phyloP scores from a whole-genome alignment of 108 stramenopile genomes.

The Skeletonema menzelii region DNA sequence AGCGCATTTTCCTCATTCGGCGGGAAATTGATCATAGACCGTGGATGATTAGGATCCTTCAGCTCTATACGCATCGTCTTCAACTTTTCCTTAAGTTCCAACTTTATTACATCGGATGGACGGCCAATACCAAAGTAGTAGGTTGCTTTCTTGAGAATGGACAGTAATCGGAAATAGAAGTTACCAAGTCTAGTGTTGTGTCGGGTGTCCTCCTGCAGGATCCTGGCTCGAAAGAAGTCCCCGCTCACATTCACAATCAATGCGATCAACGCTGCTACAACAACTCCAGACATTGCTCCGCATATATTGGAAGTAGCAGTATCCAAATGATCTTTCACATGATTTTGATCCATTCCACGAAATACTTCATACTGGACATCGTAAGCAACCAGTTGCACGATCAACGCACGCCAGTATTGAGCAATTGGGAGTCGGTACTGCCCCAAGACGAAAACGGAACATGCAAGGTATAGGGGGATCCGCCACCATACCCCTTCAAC shows the following conservation, averaged over 20 bases:
- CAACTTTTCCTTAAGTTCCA: constrained; percentile 26
- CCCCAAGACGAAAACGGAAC: constrained; percentile 37
- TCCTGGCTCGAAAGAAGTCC: constrained; percentile 25
- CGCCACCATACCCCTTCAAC: constrained; percentile 51
- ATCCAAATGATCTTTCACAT: constrained; percentile 38
- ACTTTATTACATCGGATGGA: constrained; percentile 7
- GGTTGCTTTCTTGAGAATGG: not conserved
- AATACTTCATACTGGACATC: constrained; percentile 47
- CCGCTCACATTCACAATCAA: constrained; percentile 13
- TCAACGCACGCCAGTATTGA: constrained; percentile 47
- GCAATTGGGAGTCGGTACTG: constrained; percentile 59
- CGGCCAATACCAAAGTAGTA: constrained; percentile 29
- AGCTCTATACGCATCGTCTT: constrained; percentile 3
- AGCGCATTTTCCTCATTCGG: constrained; percentile 36
- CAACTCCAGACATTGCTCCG: constrained; percentile 40
- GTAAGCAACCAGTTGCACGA: constrained; percentile 54
- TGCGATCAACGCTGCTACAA: constrained; percentile 20
- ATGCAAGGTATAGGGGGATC: constrained; percentile 42
- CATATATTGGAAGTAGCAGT: constrained; percentile 31
- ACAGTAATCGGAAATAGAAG: constrained; percentile 2
- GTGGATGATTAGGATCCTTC: constrained; percentile 22
- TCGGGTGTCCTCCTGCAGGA: constrained; percentile 5
- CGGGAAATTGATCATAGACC: constrained; percentile 17
- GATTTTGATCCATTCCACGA: not conserved
- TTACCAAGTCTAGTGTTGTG: constrained; percentile 10